Evolutionary conservation across 495 filamentous ascomycete genomes (phyloP).

Genomic region (Neurospora africana): DNA sequence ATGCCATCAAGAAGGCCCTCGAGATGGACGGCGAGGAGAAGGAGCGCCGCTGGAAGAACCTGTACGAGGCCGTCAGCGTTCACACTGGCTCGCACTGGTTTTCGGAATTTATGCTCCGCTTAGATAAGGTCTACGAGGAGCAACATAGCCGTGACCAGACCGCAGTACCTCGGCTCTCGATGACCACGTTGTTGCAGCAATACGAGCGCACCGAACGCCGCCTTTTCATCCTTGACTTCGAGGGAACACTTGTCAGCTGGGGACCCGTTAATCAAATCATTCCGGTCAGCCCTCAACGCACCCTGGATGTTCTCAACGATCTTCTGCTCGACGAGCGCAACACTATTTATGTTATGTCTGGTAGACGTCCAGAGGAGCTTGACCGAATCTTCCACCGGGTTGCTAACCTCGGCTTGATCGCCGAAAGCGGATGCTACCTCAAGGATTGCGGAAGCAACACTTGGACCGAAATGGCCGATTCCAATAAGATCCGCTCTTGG

Average conservation of each 20-base stretch:
- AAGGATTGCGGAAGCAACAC: constrained; percentile 52
- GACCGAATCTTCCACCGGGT: constrained; percentile 73
- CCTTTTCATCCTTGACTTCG: constrained; percentile 83
- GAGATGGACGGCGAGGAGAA: constrained; percentile 67
- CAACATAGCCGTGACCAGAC: constrained; percentile 73
- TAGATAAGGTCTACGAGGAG: constrained; percentile 66
- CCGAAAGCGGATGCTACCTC: constrained; percentile 86
- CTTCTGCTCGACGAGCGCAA: constrained; percentile 67
- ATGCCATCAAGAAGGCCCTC: constrained; percentile 70
- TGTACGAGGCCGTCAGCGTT: constrained; percentile 64
- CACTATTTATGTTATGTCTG: constrained; percentile 88
- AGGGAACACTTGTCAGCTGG: constrained; percentile 81
- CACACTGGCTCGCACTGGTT: constrained; percentile 82
- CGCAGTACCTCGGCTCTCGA: constrained; percentile 71
- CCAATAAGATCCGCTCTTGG: constrained; percentile 56
- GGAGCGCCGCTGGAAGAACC: constrained; percentile 56
- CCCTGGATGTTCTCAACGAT: constrained; percentile 68
- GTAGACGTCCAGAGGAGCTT: constrained; percentile 74
- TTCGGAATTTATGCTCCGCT: constrained; percentile 53
- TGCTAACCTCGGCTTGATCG: constrained; percentile 71
- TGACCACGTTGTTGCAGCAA: constrained; percentile 46
- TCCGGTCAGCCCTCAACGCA: constrained; percentile 64
- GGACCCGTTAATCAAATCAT: constrained; percentile 70
- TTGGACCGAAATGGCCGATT: constrained; percentile 68
- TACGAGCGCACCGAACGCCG: constrained; percentile 56